phyloP scores from a whole-genome alignment of 2,329 filamentous ascomycete species.

The Hysterium pulicare region DNA sequence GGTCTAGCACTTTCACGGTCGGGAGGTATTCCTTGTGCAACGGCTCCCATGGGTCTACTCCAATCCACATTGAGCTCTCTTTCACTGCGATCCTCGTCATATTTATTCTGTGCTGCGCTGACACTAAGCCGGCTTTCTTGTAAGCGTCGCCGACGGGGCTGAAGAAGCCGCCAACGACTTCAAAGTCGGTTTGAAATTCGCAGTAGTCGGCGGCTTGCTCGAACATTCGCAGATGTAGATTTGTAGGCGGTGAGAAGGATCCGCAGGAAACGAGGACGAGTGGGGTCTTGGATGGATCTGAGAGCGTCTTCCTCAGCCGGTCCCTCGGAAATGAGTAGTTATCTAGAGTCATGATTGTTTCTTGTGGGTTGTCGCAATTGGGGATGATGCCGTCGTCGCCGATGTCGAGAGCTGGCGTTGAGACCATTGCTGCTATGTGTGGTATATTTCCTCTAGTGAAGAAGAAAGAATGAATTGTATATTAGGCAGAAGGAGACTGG shows the following conservation, averaged over 20 bases:
- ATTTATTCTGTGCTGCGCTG: slow-evolving; percentile 68
- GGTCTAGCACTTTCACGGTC: slow-evolving; percentile 84
- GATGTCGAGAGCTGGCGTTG: not conserved
- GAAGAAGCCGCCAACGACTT: slow-evolving; percentile 82
- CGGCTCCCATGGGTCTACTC: slow-evolving; percentile 61
- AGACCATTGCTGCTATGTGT: not conserved
- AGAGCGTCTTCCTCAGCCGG: slow-evolving; percentile 56
- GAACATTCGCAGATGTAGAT: slow-evolving; percentile 81
- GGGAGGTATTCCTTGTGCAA: slow-evolving; percentile 79
- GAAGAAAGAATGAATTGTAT: too few relatives aligned
- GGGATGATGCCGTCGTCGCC: slow-evolving; percentile 16
- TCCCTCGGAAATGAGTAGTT: slow-evolving; percentile 61
- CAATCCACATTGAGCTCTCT: slow-evolving; percentile 52
- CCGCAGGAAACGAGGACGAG: slow-evolving; percentile 68
- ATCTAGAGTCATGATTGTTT: slow-evolving; percentile 33
- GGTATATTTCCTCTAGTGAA: too few relatives aligned
- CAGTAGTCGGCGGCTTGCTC: slow-evolving; percentile 81
- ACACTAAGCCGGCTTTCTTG: slow-evolving; percentile 76
- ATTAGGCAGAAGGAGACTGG: too few relatives aligned
- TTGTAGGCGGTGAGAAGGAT: slow-evolving; percentile 70
- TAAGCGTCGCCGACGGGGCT: slow-evolving; percentile 74
- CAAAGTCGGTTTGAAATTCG: slow-evolving; percentile 67
- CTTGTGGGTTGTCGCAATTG: slow-evolving; percentile 10
- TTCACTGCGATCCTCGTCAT: slow-evolving; percentile 85
- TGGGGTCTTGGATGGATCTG: slow-evolving; percentile 56